Evolutionary conservation across 352 stramenopile species (phyloP).

Genomic region (Globisporangium spinosum): DNA sequence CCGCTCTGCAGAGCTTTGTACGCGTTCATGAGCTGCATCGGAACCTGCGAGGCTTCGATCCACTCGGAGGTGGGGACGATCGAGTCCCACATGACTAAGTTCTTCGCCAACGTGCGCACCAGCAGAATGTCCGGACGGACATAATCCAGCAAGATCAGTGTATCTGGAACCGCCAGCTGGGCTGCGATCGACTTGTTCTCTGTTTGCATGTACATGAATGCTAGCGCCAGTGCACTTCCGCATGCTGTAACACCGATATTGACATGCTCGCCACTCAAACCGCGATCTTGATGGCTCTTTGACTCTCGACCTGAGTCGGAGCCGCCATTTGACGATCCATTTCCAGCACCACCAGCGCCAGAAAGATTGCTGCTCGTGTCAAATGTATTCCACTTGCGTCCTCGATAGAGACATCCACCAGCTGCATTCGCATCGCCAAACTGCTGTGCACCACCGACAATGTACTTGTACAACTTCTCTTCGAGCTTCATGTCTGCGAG

Average conservation of each 20-base stretch:
- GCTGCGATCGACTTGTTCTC: conserved; percentile 82
- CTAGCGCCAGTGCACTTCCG: conserved; percentile 91
- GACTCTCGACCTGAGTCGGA: conserved; percentile 69
- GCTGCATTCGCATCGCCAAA: conserved; percentile 37
- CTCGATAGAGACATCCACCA: conserved; percentile 68
- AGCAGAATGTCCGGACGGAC: conserved; percentile 95
- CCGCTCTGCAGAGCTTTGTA: conserved; percentile 33
- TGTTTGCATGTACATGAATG: conserved; percentile 96
- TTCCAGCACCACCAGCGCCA: conserved; percentile 13
- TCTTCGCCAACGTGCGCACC: conserved; percentile 91
- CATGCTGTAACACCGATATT: conserved; percentile 95
- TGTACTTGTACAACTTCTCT: conserved; percentile 94
- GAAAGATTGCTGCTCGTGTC: conserved; percentile 15
- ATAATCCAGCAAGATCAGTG: conserved; percentile 94
- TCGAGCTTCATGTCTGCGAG: conserved; percentile 96
- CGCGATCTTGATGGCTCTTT: conserved; percentile 24
- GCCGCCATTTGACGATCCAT: conserved; percentile 18
- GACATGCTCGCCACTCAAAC: conserved; percentile 77
- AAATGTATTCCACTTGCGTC: conserved; percentile 60
- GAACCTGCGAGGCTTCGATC: conserved; percentile 81
- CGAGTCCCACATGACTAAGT: conserved; percentile 94
- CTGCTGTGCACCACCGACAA: conserved; percentile 81
- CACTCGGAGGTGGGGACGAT: conserved; percentile 89
- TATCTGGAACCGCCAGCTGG: conserved; percentile 91
- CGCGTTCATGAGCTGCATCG: conserved; percentile 43